Conservation (phyloP, 2,329 filamentous ascomycete species). For the Elsinoe necatrix region DNA sequence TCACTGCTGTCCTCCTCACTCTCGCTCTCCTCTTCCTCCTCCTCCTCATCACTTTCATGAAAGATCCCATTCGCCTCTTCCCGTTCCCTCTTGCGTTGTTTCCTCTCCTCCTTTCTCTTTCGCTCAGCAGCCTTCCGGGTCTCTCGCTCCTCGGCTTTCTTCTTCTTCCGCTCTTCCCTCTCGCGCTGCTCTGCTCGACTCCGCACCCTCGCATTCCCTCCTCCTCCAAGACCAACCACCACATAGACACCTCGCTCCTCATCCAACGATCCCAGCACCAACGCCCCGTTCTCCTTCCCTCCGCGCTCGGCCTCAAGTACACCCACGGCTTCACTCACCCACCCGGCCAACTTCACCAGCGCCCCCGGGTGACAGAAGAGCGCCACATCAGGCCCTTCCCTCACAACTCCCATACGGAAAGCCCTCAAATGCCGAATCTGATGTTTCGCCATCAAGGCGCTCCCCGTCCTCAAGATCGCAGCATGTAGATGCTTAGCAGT, state of each 20-base stretch:
- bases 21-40: constrained; percentile 44
- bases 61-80: constrained; percentile 45
- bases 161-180: constrained; percentile 55
- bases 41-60: constrained; percentile 39
- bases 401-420: constrained; percentile 92
- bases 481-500: constrained; percentile 83
- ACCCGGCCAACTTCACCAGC: constrained; percentile 84
- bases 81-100: constrained; percentile 51
- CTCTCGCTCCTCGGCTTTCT: constrained; percentile 44
- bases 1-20: constrained; percentile 32
- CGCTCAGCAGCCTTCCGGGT: constrained; percentile 47
- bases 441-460: constrained; percentile 81
- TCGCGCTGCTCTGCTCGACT: constrained; percentile 38
- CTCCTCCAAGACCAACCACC: constrained; percentile 85
- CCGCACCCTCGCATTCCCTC: constrained; percentile 56
- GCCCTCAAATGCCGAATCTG: constrained; percentile 87
- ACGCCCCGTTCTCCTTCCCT: constrained; percentile 57
- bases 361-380: constrained; percentile 90
- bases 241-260: constrained; percentile 82
- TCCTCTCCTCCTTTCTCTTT: constrained; percentile 48
- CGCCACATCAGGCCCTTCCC: constrained; percentile 83
- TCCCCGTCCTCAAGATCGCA: constrained; percentile 88
- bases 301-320: constrained; percentile 82
- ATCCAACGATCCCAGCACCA: constrained; percentile 85
- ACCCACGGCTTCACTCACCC: constrained; percentile 85